Evolutionary conservation across 176 grass and related monocot species (phyloP), one percentile per base, ranked within the genome.

Genomic region (Pharus latifolius): DNA sequence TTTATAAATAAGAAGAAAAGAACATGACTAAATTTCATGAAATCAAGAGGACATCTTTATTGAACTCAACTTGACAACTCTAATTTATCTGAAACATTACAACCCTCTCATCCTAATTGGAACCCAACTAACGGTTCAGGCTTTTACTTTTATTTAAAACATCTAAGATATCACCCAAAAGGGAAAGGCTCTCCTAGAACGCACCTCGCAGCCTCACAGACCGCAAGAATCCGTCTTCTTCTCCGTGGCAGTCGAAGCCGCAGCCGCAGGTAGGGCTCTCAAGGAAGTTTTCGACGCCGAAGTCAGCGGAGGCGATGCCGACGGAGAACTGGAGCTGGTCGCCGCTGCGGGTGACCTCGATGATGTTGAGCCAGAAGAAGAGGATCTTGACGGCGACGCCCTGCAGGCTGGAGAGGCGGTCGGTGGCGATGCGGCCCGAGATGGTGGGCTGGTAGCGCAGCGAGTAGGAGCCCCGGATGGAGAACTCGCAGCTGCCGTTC

Each of bases 321-420:
- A 98, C 89, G 24, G 94, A 98, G 83, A 98, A 98, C 4, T 69
- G 57, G 56, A 98, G 87, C 16, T 84, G 29, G 63, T 92, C 89
- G 17, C 74, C 84, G 35, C 44, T 10, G 61, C 83, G 77, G 32
- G 55, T 63, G 44, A 97, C 94, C 89, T 97, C 89, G 52, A 97
- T 3, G 75, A 97, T 97, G 86, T 92, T 92, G 62, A 97, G 28
- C 86, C 89, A 97, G 50, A 97, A 79, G 70, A 97, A 78, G 65
- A 97, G 86, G 45, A 97, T 40, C 87, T 97, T 92, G 74, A 97
- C 94, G 63, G 80, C 73, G 67, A 97, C 86, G 29, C 94, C 94
- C 14, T 35, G 5, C 80, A 97, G 89, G 48, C 85, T 23, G 56
- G 53, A 10, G 64, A 97, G 89, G 42, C 6, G 64, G 69, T 79